phyloP scores from a whole-genome alignment of 768 basidiomycete species.

The Panaeolus cyanescens region DNA sequence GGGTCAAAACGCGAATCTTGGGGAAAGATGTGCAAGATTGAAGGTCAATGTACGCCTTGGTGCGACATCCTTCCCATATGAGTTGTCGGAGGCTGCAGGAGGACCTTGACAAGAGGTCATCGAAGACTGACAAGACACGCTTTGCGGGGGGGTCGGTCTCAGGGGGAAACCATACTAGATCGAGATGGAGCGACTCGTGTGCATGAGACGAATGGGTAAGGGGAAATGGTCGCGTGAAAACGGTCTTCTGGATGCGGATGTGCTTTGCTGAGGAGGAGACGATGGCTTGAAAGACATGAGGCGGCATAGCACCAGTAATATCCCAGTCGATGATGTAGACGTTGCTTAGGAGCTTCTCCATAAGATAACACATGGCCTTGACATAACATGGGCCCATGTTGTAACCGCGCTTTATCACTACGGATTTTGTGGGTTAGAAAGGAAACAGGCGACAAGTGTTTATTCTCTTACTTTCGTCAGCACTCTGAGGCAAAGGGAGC shows the following conservation, averaged over 20 bases:
- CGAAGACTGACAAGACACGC: conserved; percentile 5
- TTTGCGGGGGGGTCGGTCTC: background rate
- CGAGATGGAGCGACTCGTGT: conserved; percentile 17
- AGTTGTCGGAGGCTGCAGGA: conserved; percentile 20
- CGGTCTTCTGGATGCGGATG: conserved; percentile 20
- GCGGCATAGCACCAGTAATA: conserved; percentile 10
- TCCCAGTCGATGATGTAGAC: conserved; percentile 29
- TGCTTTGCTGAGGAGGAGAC: conserved; percentile 20
- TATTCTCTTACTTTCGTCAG: background rate
- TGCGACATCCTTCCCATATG: conserved; percentile 16
- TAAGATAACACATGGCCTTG: conserved; percentile 9
- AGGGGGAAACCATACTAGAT: conserved; percentile 10
- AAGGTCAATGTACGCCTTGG: conserved; percentile 5
- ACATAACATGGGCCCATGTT: conserved; percentile 4
- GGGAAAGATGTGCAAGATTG: conserved; percentile 13
- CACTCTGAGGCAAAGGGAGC: conserved; percentile 2
- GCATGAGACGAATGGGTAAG: background rate
- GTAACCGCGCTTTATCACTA: background rate
- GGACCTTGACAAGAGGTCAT: conserved; percentile 8
- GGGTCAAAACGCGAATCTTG: conserved; percentile 17
- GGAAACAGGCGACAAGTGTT: background rate
- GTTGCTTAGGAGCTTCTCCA: conserved; percentile 21
- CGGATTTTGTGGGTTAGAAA: background rate
- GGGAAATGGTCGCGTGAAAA: background rate
- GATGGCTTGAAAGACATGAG: conserved; percentile 16